Conservation (phyloP, 2,329 filamentous ascomycete genomes). For the Botryosphaeria dothidea region DNA sequence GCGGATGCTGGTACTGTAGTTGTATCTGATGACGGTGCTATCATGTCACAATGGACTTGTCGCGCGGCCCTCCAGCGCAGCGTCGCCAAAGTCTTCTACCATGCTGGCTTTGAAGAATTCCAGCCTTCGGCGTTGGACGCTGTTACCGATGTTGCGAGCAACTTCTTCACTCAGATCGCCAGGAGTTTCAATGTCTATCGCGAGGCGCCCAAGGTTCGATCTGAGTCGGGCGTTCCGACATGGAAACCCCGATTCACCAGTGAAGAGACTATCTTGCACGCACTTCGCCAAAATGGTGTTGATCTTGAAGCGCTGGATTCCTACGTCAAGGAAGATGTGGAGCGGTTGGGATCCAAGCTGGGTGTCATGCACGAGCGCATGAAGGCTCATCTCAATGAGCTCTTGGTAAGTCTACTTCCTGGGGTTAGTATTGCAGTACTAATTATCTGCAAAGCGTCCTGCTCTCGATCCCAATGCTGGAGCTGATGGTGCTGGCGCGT, state of each 20-base stretch:
- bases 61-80: conserved; percentile 84
- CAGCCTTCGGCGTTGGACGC: conserved; percentile 92
- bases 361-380: conserved; percentile 88
- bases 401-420: conserved; percentile 55
- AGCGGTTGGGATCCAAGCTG: conserved; percentile 78
- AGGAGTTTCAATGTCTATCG: conserved; percentile 79
- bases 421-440: conserved; percentile 22
- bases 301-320: conserved; percentile 78
- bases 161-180: conserved; percentile 85
- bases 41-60: conserved; percentile 82
- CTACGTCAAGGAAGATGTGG: conserved; percentile 93
- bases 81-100: conserved; percentile 92
- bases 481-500: conserved; percentile 82
- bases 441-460: conserved; percentile 59
- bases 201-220: conserved; percentile 75
- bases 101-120: conserved; percentile 94
- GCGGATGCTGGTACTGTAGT: conserved; percentile 86
- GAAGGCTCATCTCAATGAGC: conserved; percentile 88
- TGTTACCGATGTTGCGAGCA: conserved; percentile 82
- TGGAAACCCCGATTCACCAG: conserved; percentile 72
- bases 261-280: conserved; percentile 86
- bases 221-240: conserved; percentile 41
- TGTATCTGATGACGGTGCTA: conserved; percentile 80
- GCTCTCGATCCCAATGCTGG: conserved; percentile 75
- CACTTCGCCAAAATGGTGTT: conserved; percentile 78